These are phyloP conservation scores for Lepidium campestre DNA, from an alignment of 441 rosid genomes.

Conservation along the genomic window DNA sequence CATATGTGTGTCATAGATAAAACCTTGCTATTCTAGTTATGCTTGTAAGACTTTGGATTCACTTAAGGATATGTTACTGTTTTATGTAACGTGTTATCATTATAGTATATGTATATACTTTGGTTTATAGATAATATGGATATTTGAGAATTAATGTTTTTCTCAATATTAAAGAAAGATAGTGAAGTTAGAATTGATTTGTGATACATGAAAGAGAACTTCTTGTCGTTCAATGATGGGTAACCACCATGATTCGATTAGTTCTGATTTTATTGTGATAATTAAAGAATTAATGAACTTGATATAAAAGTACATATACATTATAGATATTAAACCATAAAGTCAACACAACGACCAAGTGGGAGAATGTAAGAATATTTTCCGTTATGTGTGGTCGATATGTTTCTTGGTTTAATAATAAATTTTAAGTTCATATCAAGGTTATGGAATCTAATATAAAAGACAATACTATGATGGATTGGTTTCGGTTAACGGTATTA, in stretches of 20 bases:
- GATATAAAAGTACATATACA: not conserved
- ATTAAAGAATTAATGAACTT: not conserved
- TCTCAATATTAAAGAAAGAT: not conserved
- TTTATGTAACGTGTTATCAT: not conserved
- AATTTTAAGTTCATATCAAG: too few species aligned
- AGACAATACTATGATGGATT: not conserved
- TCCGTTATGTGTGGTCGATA: too few species aligned
- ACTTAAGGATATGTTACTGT: not conserved
- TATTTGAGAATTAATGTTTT: not conserved
- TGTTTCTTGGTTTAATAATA: too few species aligned
- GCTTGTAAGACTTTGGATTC: too few species aligned
- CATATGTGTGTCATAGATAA: too few species aligned
- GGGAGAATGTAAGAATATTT: too few species aligned
- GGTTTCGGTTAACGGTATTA: not conserved
- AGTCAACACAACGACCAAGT: too few species aligned
- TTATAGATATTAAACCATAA: not conserved
- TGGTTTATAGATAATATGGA: not conserved
- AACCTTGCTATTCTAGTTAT: too few species aligned
- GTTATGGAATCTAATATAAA: not conserved
- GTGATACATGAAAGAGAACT: not conserved
- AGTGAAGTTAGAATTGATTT: not conserved
- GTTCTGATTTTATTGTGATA: not conserved
- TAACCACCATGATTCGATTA: not conserved
- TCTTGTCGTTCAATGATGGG: not conserved
- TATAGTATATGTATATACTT: not conserved